Conservation (phyloP, 176 grass and related monocot genomes). For the Cocos nucifera region DNA sequence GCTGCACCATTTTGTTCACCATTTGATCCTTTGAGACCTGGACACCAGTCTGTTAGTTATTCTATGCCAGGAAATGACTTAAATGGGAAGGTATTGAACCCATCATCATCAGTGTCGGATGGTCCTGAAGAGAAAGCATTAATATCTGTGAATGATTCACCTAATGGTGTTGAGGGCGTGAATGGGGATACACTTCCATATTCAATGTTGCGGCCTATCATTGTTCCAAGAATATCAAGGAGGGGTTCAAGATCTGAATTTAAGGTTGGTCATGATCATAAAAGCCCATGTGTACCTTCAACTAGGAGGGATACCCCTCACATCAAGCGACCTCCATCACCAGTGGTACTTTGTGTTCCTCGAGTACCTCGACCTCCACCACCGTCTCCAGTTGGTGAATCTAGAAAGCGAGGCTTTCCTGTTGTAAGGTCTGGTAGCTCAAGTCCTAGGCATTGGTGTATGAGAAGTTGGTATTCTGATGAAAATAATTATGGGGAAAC, state of each 20-base stretch:
- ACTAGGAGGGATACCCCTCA: slow-evolving; percentile 67
- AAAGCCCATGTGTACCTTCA: slow-evolving; percentile 80
- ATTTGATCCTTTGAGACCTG: slow-evolving; percentile 33
- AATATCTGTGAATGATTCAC: slow-evolving; percentile 25
- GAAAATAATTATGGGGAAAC: slow-evolving; percentile 58
- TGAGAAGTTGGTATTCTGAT: slow-evolving; percentile 71
- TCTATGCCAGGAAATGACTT: slow-evolving; percentile 46
- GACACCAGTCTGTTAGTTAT: slow-evolving; percentile 32
- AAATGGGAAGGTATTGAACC: slow-evolving; percentile 26
- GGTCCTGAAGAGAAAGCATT: slow-evolving; percentile 49
- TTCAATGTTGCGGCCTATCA: slow-evolving; percentile 72
- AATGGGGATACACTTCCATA: slow-evolving; percentile 85
- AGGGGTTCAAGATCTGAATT: slow-evolving; percentile 84
- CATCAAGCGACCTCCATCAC: slow-evolving; percentile 80
- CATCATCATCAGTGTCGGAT: slow-evolving; percentile 31
- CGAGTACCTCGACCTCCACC: slow-evolving; percentile 70
- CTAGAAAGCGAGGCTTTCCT: slow-evolving; percentile 74
- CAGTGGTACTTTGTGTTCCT: slow-evolving; percentile 88
- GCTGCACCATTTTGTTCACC: slow-evolving; percentile 42
- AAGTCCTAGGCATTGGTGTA: slow-evolving; percentile 88
- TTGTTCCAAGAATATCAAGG: slow-evolving; percentile 71
- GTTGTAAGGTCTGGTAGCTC: slow-evolving; percentile 97
- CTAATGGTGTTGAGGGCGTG: slow-evolving; percentile 53
- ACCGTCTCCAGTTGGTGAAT: slow-evolving; percentile 60
- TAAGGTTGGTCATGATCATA: slow-evolving; percentile 65